phyloP scores from a whole-genome alignment of 2,329 filamentous ascomycete species.

The Mycosphaerella arachidis region DNA sequence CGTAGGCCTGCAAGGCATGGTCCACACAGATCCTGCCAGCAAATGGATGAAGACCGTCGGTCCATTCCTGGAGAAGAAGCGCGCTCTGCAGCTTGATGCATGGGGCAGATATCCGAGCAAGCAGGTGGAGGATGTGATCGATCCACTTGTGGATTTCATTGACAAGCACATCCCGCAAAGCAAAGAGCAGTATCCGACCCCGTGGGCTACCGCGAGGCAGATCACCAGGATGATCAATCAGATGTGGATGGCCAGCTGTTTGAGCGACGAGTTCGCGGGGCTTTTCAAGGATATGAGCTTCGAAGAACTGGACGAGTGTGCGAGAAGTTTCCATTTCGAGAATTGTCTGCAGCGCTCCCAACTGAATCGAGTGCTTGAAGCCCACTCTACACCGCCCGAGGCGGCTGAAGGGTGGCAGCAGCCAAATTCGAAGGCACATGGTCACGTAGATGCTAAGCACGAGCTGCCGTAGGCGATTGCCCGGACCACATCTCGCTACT shows the following conservation, averaged over 20 bases:
- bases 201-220: conserved; percentile 32
- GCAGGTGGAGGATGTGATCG: conserved; percentile 42
- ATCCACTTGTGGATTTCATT: conserved; percentile 35
- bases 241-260: conserved; percentile 48
- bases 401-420: neutral
- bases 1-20: conserved; percentile 34
- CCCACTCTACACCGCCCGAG: conserved; percentile 35
- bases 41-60: conserved; percentile 47
- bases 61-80: conserved; percentile 55
- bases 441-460: neutral
- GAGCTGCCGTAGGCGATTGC: neutral
- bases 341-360: conserved; percentile 50
- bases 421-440: neutral
- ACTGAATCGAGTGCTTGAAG: conserved; percentile 52
- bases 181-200: conserved; percentile 29
- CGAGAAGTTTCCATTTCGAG: conserved; percentile 52
- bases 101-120: conserved; percentile 46
- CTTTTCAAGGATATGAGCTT: conserved; percentile 50
- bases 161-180: conserved; percentile 25
- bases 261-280: conserved; percentile 53
- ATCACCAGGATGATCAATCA: conserved; percentile 42
- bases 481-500: neutral
- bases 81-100: conserved; percentile 49
- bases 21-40: conserved; percentile 19
- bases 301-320: conserved; percentile 53